Percentiles rank a stretch among this genome's conserved stretches.
Evolutionary conservation across 148 eudicot species (phyloP).

Genomic region (Cornus suecica): DNA sequence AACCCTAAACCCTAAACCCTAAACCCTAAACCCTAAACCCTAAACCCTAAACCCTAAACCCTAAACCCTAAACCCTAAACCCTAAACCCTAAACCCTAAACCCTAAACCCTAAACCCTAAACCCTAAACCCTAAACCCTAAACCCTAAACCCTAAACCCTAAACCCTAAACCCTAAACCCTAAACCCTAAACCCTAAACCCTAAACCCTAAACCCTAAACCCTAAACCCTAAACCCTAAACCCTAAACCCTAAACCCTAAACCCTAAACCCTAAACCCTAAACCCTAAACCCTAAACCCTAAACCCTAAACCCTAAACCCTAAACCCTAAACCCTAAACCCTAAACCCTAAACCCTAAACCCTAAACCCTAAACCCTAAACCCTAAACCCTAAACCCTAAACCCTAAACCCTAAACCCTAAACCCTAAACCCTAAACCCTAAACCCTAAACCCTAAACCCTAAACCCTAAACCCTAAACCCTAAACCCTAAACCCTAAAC

Average conservation of each 20-base stretch:
- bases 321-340: conserved; percentile 27
- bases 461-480: conserved; percentile 28
- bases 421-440: conserved; percentile 26
- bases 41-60: conserved; percentile 5
- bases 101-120: conserved; percentile 14
- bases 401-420: conserved; percentile 31
- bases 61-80: conserved; percentile 10
- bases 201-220: conserved; percentile 29
- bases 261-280: conserved; percentile 26
- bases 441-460: conserved; percentile 26
- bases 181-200: conserved; percentile 18
- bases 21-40: conserved; percentile 12
- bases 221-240: conserved; percentile 28
- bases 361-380: conserved; percentile 27
- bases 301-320: conserved; percentile 26
- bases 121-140: conserved; percentile 14
- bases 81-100: conserved; percentile 10
- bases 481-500: conserved; percentile 27
- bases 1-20: not conserved
- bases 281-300: conserved; percentile 15
- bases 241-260: conserved; percentile 17
- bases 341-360: conserved; percentile 23
- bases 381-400: conserved; percentile 31
- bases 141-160: conserved; percentile 18
- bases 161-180: conserved; percentile 20